Percentiles rank a stretch among this genome's conserved stretches.
Evolutionary conservation across 371 early-diverging fungal species (phyloP).

Genomic region (Mortierella sp.): DNA sequence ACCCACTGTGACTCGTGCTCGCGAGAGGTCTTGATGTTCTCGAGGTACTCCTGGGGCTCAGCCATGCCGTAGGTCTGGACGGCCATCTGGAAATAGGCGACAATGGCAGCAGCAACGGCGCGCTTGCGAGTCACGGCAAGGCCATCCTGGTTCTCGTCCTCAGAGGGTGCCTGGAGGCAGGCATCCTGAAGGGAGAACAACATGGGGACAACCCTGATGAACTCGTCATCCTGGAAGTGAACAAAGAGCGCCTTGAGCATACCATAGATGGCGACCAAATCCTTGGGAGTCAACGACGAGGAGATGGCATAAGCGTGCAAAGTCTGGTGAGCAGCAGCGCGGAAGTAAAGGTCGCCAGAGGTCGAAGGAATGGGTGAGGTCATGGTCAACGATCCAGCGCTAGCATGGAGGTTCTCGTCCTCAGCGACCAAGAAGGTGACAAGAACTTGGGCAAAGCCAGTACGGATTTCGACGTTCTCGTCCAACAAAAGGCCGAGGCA

Average conservation of each 20-base stretch:
- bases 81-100: conserved; percentile 58
- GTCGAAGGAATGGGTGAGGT: conserved; percentile 36
- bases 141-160: conserved; percentile 28
- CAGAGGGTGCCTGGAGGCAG: conserved; percentile 25
- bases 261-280: conserved; percentile 69
- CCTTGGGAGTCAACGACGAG: conserved; percentile 65
- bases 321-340: conserved; percentile 67
- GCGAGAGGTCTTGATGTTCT: conserved; percentile 44
- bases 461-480: conserved; percentile 54
- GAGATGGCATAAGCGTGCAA: conserved; percentile 71
- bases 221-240: conserved; percentile 71
- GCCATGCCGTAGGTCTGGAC: conserved; percentile 40
- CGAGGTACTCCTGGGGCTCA: conserved; percentile 46
- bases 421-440: conserved; percentile 54
- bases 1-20: conserved; percentile 52
- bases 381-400: neutral
- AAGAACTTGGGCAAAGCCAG: conserved; percentile 55
- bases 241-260: conserved; percentile 66
- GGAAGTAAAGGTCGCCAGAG: conserved; percentile 65
- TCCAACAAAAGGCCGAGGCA: conserved; percentile 63
- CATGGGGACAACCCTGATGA: conserved; percentile 75
- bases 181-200: conserved; percentile 74
- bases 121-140: conserved; percentile 65
- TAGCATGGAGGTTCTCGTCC: conserved; percentile 24
- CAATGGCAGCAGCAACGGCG: conserved; percentile 69